Evolutionary conservation across 441 rosid genomes (phyloP).

Genomic region (Erodium texanum): DNA sequence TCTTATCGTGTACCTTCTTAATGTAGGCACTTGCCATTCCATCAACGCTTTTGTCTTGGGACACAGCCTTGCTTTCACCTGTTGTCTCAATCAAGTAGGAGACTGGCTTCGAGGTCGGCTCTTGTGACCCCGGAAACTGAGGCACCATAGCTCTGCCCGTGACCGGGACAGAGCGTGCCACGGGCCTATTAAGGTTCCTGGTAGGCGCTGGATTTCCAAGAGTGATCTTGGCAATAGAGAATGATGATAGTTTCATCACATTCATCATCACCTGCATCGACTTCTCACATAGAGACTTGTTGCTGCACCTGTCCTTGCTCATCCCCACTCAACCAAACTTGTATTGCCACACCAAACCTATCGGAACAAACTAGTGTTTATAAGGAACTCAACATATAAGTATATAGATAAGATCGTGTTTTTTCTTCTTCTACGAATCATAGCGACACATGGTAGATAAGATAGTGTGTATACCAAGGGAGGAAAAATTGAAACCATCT

Average conservation of each 20-base stretch:
- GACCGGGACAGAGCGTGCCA: constrained; percentile 8
- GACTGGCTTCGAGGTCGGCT: too few relatives aligned
- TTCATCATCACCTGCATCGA: constrained; percentile 42
- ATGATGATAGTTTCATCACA: constrained; percentile 39
- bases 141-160: constrained; percentile 14
- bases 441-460: too few relatives aligned
- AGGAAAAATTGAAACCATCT: too few relatives aligned
- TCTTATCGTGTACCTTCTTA: constrained; percentile 39
- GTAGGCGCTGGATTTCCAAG: constrained; percentile 22
- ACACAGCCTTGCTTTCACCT: constrained; percentile 21
- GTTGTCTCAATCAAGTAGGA: background rate
- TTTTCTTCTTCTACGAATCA: too few relatives aligned
- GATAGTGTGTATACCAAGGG: too few relatives aligned
- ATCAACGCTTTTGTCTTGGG: too few relatives aligned
- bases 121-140: constrained; percentile 17
- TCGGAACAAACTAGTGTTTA: too few relatives aligned
- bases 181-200: constrained; percentile 10
- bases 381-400: too few relatives aligned
- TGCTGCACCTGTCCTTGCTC: constrained; percentile 24
- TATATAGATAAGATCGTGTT: too few relatives aligned
- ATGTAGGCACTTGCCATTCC: constrained; percentile 34
- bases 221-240: constrained; percentile 41
- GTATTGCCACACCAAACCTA: too few relatives aligned
- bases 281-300: constrained; percentile 33
- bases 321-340: constrained; percentile 16